Evolutionary conservation across 2,329 filamentous ascomycete genomes (phyloP).

Genomic region (Calonectria hawksworthii): DNA sequence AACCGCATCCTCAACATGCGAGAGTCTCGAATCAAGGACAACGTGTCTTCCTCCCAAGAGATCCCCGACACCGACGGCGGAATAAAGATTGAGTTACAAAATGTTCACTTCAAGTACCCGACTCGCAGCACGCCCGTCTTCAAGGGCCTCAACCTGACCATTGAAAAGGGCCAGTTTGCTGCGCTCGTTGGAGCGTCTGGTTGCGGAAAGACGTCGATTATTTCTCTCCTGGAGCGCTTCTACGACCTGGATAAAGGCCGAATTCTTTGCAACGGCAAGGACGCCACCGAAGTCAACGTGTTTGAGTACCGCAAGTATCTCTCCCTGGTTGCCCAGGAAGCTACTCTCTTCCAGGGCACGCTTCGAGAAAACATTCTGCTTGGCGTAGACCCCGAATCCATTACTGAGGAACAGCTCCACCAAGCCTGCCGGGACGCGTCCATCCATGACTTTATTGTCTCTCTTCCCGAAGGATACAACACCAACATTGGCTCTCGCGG

Average conservation of each 20-base stretch:
- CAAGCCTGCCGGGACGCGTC: conserved; percentile 72
- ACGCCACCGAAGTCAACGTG: conserved; percentile 72
- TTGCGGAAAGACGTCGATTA: conserved; percentile 80
- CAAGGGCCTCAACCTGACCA: conserved; percentile 72
- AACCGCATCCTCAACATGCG: conserved; percentile 71
- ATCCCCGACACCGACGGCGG: conserved; percentile 64
- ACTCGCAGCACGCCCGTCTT: conserved; percentile 70
- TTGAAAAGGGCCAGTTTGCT: conserved; percentile 78
- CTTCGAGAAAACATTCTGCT: conserved; percentile 79
- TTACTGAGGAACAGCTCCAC: conserved; percentile 66
- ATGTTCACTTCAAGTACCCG: conserved; percentile 73
- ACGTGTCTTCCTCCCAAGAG: conserved; percentile 46
- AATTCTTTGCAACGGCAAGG: conserved; percentile 74
- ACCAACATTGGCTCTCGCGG: conserved; percentile 78
- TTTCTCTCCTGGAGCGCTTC: conserved; percentile 76
- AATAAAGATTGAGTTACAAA: conserved; percentile 68
- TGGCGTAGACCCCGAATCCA: conserved; percentile 68
- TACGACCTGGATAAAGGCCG: conserved; percentile 76
- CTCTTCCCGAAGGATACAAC: conserved; percentile 76
- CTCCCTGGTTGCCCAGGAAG: conserved; percentile 81
- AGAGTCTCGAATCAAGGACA: conserved; percentile 56
- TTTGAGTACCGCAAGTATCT: conserved; percentile 74
- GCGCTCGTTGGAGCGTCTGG: conserved; percentile 79
- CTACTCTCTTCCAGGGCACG: conserved; percentile 78
- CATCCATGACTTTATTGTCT: conserved; percentile 79